Base-by-base conservation (phyloP, 1,284 basidiomycete species). In the Ganoderma lingzhi region DNA sequence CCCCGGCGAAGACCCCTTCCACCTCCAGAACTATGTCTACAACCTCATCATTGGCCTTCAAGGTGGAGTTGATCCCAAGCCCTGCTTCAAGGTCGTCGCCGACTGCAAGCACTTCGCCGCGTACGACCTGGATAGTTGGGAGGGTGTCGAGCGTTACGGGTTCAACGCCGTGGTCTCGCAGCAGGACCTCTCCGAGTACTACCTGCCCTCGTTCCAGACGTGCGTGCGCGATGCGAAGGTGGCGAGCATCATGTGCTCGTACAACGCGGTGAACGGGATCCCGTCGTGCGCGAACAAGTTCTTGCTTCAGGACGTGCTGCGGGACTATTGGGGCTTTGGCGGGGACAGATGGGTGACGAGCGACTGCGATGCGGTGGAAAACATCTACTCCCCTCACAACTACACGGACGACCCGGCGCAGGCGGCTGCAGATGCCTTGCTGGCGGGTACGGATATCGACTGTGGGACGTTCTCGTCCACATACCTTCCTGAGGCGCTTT, bases 191-290 rank as follows among this genome's bases (percentile, higher is more conserved):
- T 84, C 82, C 75, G 87, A 88, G 70, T 89, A 81, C 73, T 88
- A 88, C 75, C 63, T 85, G 3, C 86, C 85, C 0, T 76, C 86
- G 8, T 89, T 88, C 84, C 85, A 87, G 76, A 82, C 79, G 62
- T 88, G 87, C 73, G 86, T 87, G 32, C 82, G 87, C 59, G 88
- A 89, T 72, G 87, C 87, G n/a, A 86, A 86, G 71, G 88, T 86
- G 55, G 85, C 81, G 1, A 85, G 85, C 39, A 81, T 88, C 51
- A 89, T 89, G 87, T 89, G 87, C 80, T 85, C 84, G 68, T 89
- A 89, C 73, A 89, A 89, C 71, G 84, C 87, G 15, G 86, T 89
- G 28, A 88, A 89, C 69, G 88, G 87, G 1, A 77, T 89, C 42
- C 87, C 88, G 9, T 80, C 85, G 0, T 89, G 87, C 72, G 87